Base-by-base conservation (phyloP, 306 rosid genomes). In the Lathyrus tuberosus region DNA sequence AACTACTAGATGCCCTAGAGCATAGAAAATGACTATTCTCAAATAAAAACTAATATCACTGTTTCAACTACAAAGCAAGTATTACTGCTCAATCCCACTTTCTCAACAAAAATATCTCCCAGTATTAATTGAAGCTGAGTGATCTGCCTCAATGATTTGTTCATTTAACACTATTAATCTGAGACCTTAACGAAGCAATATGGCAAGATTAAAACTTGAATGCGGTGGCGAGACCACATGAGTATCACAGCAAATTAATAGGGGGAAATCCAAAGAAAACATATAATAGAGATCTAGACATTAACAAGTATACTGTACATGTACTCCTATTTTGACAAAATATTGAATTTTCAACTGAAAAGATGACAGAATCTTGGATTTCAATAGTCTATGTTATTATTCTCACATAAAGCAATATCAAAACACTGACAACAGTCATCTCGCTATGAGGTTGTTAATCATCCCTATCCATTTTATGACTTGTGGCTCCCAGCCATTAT, bases 1-100 rank as follows among this genome's bases (percentile, higher is more conserved):
- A 48, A 65, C 58, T 54, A 31, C 58, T 48, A 65, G 69, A 72
- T 43, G 37, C 56, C 2, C 22, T 64, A 56, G 49, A 57, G 73
- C 52, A 46, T 33, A 56, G 49, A 72, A 51, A 41, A 44, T 66
- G 51, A 13, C 11, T 15, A 65, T 65, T 78, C 52, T 56, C 26
- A 69, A 52, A 67, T 11, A 47, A 22, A 15, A 16, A 43, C 47
- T 61, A 49, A 5, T 51, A 10, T 43, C 9, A 5, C 58, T 4
- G 49, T 53, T 38, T 5, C 60, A 30, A 12, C 62, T 24, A 57
- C 46, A 54, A 35, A 46, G 43, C 69, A 69, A 69, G 30, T 28
- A 40, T 51, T 54, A 52, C 38, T 53, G 28, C 12, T 69, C 20
- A 22, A 77, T 63, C 72, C 42, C 71, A 52, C 47, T 41, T 53